These are phyloP conservation scores for Gracilaria gracilis DNA, from an alignment of 23 red algal species.

Conservation along the genomic window DNA sequence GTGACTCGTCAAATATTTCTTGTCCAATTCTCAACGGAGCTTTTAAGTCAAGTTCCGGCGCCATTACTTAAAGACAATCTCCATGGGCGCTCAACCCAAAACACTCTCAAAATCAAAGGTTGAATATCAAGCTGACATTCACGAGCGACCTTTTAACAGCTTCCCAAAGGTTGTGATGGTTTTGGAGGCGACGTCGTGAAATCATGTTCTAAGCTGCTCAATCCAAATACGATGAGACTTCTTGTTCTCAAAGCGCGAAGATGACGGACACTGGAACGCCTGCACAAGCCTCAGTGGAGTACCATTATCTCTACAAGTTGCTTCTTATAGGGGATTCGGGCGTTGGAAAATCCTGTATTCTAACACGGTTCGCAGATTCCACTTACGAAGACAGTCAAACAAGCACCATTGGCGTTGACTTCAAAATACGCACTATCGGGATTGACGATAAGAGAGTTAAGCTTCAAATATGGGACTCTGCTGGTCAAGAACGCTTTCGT, in stretches of 20 bases:
- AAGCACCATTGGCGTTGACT: slow-evolving; percentile 92
- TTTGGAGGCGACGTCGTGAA: background rate
- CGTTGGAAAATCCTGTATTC: slow-evolving; percentile 86
- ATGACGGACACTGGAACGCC: slow-evolving; percentile 17
- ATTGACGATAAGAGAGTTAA: slow-evolving; percentile 79
- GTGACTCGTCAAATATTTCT: background rate
- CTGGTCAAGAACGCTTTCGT: slow-evolving; percentile 86
- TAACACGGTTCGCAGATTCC: slow-evolving; percentile 89
- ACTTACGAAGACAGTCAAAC: slow-evolving; percentile 77
- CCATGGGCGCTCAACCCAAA: background rate
- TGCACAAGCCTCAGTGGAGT: slow-evolving; percentile 14
- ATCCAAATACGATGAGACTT: background rate
- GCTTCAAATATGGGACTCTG: slow-evolving; percentile 94
- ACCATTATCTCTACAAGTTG: slow-evolving; percentile 87
- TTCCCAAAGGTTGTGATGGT: background rate
- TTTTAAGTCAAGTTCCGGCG: background rate
- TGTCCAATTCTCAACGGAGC: slow-evolving; percentile 17
- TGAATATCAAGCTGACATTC: slow-evolving; percentile 16
- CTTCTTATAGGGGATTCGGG: slow-evolving; percentile 89
- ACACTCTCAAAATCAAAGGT: background rate
- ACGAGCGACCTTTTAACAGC: background rate
- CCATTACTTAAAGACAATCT: background rate
- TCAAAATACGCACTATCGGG: slow-evolving; percentile 74
- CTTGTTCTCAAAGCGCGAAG: background rate
- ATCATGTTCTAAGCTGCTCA: background rate